Evolutionary conservation across 169 alveolate genomes (phyloP), one percentile per base, ranked within the genome.

Genomic region (Plasmodium adleri): DNA sequence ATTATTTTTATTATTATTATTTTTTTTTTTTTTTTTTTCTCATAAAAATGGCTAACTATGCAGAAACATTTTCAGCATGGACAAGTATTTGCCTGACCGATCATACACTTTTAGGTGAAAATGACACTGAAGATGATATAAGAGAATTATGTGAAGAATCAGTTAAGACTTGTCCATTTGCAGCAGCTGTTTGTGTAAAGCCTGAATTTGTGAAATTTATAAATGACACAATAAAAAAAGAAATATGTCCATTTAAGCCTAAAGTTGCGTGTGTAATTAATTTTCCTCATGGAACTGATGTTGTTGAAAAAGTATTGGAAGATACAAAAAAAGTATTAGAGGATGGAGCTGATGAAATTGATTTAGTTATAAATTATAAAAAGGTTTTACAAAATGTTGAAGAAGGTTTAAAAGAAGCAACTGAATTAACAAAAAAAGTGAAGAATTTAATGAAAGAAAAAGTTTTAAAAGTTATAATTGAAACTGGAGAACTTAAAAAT

Each of bases 301-400:
- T 28, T 8, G 32, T 73, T 10, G 95, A 93, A 22, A 67, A 87
- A 32, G 88, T 90, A n/a, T 5, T 73, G 1, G 68, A 49, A 9
- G 95, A 90, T 20, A 88, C 95, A n/a, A 15, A 49, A 17, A 73
- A 62, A 20, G 95, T 87, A n/a, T 4, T 80, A 2, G 75, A 39
- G 1, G 93, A 74, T 52, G 95, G 95, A 12, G 95, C 47, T 17
- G 95, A 93, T 62, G 95, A 93, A 74, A 26, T 93, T 7, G 95
- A 93, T 26, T 28, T 93, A 7, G 95, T 90, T 12, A 86, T 93
- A 26, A 88, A 91, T 74, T 93, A 90, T 64, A 73, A 68, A 39
- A 63, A 64, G 52, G 67, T 88, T 45, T 12, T 63, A 17, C 32
- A 62, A 28, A 78, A 92, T 32, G 70, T 28, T 22, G 72, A 66